These are phyloP conservation scores for Xanthoceras sorbifolium DNA, from an alignment of 345 rosid genomes.

Conservation along the genomic window DNA sequence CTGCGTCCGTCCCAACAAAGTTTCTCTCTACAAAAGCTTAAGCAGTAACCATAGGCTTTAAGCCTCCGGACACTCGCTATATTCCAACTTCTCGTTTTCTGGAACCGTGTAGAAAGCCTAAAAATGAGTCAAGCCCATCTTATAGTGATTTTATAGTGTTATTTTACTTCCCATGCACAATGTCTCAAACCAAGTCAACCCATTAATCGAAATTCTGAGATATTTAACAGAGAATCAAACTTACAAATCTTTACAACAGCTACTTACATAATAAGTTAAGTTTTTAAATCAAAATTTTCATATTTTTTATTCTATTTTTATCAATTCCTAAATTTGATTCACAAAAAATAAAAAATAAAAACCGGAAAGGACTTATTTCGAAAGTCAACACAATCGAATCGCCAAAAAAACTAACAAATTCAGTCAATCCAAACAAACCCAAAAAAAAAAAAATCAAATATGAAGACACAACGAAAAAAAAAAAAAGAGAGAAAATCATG, in stretches of 20 bases:
- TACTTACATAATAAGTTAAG: neutral
- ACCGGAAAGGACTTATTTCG: neutral
- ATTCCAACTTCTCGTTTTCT: neutral
- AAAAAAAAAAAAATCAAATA: neutral
- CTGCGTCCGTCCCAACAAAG: neutral
- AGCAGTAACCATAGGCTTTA: neutral
- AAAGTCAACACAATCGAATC: slow-evolving; percentile 6
- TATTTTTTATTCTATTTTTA: neutral
- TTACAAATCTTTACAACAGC: neutral
- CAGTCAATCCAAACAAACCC: neutral
- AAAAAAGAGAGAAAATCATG: neutral
- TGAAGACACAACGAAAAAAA: neutral
- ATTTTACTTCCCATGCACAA: neutral
- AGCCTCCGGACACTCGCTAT: neutral
- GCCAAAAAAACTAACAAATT: neutral
- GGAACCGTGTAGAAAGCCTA: neutral
- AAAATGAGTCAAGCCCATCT: neutral
- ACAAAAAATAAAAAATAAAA: neutral
- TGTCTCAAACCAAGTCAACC: slow-evolving; percentile 9
- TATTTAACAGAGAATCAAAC: neutral
- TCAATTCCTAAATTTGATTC: neutral
- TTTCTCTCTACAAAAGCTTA: neutral
- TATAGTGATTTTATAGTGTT: neutral
- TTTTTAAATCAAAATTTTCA: neutral
- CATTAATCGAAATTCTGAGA: neutral